These are phyloP conservation scores for Amaranthus cruentus DNA, from an alignment of 148 eudicot species.

Conservation along the genomic window DNA sequence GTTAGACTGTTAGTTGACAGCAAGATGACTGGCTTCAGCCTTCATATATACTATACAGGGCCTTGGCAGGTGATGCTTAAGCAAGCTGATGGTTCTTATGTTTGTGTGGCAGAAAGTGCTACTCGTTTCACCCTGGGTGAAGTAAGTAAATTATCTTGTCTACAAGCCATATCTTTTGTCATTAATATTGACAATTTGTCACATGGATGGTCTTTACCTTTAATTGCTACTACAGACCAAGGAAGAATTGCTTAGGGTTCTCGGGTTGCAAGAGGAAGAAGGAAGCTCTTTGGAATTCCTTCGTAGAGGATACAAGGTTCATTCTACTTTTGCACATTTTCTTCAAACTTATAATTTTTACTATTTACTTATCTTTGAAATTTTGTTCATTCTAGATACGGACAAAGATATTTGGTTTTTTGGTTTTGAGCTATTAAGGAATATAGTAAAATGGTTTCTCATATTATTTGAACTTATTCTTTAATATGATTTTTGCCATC, in stretches of 20 bases:
- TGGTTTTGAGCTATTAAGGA: no score
- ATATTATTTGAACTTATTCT: no score
- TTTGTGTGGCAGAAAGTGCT: constrained; percentile 91
- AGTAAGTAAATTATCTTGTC: constrained; percentile 38
- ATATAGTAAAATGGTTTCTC: no score
- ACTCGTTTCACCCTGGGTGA: constrained; percentile 89
- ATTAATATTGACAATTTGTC: not conserved
- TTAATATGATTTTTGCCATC: no score
- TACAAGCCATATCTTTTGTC: not conserved
- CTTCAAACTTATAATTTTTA: not conserved
- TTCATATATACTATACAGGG: constrained; percentile 40
- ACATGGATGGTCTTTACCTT: not conserved
- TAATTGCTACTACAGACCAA: constrained; percentile 59
- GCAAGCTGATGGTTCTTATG: constrained; percentile 85
- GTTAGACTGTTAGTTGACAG: not conserved
- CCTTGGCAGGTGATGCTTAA: constrained; percentile 99
- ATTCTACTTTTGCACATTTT: constrained; percentile 9
- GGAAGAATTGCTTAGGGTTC: constrained; percentile 93
- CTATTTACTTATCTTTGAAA: not conserved
- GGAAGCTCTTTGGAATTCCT: constrained; percentile 94
- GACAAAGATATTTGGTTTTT: no score
- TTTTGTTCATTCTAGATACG: no score
- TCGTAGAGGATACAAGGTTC: constrained; percentile 91
- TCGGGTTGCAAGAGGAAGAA: constrained; percentile 91
- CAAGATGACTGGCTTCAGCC: constrained; percentile 7